These are phyloP conservation scores for Triticum timopheevii DNA, from an alignment of 176 grass and related monocot species.

Conservation along the genomic window DNA sequence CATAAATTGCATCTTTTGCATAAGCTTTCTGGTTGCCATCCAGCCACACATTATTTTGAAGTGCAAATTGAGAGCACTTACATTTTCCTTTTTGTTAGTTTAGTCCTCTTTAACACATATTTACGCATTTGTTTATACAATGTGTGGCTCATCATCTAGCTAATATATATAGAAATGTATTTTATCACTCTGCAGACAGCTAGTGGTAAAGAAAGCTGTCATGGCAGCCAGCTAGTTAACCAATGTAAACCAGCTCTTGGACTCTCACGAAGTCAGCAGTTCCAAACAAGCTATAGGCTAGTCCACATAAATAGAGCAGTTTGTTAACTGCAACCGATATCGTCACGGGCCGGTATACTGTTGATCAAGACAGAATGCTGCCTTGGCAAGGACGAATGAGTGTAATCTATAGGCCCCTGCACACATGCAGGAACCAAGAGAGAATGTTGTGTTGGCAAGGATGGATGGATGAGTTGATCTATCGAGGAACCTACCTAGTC, in stretches of 20 bases:
- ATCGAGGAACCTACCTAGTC: neutral
- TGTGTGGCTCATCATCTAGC: too few species aligned
- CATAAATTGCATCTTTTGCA: too few species aligned
- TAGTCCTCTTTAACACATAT: too few species aligned
- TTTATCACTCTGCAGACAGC: neutral
- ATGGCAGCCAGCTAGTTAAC: constrained; percentile 32
- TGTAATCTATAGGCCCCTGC: neutral
- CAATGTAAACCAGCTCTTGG: neutral
- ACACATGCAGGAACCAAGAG: constrained; percentile 9
- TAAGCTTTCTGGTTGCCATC: too few species aligned
- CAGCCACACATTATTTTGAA: too few species aligned
- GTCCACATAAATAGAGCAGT: neutral
- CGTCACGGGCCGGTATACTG: constrained; percentile 33
- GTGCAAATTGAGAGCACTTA: too few species aligned
- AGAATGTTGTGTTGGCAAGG: constrained; percentile 23
- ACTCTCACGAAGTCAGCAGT: constrained; percentile 23
- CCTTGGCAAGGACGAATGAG: neutral
- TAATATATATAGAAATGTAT: neutral
- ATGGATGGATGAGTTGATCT: neutral
- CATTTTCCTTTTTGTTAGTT: too few species aligned
- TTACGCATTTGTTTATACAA: too few species aligned
- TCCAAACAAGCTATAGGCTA: constrained; percentile 14
- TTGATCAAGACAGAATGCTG: constrained; percentile 24
- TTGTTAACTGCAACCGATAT: constrained; percentile 46
- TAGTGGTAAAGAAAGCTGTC: neutral